These are phyloP conservation scores for Mariannaea elegans DNA, from an alignment of 2,329 filamentous ascomycete genomes.

Conservation along the genomic window DNA sequence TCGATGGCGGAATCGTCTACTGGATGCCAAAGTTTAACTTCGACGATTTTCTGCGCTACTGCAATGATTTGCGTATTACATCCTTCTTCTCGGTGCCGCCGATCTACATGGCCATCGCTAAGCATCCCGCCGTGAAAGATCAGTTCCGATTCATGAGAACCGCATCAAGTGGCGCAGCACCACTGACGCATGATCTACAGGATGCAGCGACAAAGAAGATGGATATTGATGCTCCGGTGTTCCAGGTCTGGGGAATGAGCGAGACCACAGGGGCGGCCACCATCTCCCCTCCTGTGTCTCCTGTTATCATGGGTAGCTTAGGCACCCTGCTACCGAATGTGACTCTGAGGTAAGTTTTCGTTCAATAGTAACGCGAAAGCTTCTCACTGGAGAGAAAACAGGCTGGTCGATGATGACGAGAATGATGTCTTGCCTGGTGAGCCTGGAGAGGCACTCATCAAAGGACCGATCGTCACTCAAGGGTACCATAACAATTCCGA, in stretches of 20 bases:
- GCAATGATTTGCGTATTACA: slow-evolving; percentile 59
- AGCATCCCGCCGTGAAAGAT: slow-evolving; percentile 62
- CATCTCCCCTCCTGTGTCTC: slow-evolving; percentile 49
- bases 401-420: slow-evolving; percentile 52
- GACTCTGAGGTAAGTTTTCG: slow-evolving; percentile 35
- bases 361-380: no score
- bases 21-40: slow-evolving; percentile 72
- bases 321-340: slow-evolving; percentile 42
- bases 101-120: slow-evolving; percentile 67
- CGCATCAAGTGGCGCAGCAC: slow-evolving; percentile 64
- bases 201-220: slow-evolving; percentile 59
- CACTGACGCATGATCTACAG: slow-evolving; percentile 64
- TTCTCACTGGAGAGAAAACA: slow-evolving; percentile 12
- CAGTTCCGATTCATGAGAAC: slow-evolving; percentile 61
- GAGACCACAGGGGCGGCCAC: slow-evolving; percentile 63
- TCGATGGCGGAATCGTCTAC: slow-evolving; percentile 59
- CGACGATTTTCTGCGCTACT: slow-evolving; percentile 61
- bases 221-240: slow-evolving; percentile 50
- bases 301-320: slow-evolving; percentile 58
- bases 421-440: slow-evolving; percentile 50
- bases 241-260: slow-evolving; percentile 67
- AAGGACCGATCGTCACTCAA: slow-evolving; percentile 75
- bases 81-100: slow-evolving; percentile 68
- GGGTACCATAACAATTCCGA: slow-evolving; percentile 76
- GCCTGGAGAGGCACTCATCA: slow-evolving; percentile 71